These are phyloP conservation scores for Candida berthetii DNA, from an alignment of 805 yeast genomes.

Conservation along the genomic window DNA sequence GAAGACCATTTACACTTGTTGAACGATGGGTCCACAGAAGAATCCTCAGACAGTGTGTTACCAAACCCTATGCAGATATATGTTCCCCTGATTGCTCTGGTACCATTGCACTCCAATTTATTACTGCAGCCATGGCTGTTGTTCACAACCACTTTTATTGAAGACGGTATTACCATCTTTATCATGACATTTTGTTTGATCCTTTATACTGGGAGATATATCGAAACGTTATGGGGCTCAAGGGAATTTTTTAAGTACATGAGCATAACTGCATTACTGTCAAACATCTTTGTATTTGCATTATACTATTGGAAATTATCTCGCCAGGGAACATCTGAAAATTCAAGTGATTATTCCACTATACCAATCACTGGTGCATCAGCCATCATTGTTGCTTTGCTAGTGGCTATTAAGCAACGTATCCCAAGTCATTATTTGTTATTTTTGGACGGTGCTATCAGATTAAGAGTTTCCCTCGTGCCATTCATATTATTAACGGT, in stretches of 20 bases:
- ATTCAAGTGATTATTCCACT: conserved; percentile 2
- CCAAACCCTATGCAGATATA: conserved; percentile 40
- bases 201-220: conserved; percentile 45
- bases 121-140: conserved; percentile 43
- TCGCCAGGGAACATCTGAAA: not conserved
- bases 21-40: conserved; percentile 1
- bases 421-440: conserved; percentile 46
- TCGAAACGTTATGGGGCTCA: conserved; percentile 52
- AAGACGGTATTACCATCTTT: conserved; percentile 34
- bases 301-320: conserved; percentile 16
- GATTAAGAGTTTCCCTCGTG: conserved; percentile 22
- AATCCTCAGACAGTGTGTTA: conserved; percentile 1
- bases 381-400: conserved; percentile 32
- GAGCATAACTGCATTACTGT: conserved; percentile 24
- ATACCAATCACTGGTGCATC: conserved; percentile 12
- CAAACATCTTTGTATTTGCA: conserved; percentile 29
- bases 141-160: conserved; percentile 39
- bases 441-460: conserved; percentile 38
- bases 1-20: conserved; percentile 16
- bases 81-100: conserved; percentile 45
- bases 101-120: conserved; percentile 36
- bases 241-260: conserved; percentile 37
- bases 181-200: conserved; percentile 30
- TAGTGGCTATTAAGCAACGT: conserved; percentile 50
- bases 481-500: conserved; percentile 22